Evolutionary conservation across 441 rosid species (phyloP).

Genomic region (Mallotus repandus): DNA sequence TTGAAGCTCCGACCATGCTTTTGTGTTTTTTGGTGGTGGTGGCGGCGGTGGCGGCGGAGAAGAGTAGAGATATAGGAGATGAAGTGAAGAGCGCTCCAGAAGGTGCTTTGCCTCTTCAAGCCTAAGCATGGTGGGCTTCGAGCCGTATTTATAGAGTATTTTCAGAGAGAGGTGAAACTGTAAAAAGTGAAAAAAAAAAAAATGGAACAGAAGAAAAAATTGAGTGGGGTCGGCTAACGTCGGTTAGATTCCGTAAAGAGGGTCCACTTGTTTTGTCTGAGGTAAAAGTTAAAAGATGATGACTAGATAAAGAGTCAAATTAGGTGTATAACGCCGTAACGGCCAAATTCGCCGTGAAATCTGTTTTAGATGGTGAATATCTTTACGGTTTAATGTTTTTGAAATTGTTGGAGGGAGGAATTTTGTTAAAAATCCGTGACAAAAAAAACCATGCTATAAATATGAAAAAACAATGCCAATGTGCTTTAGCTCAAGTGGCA

Average conservation of each 20-base stretch:
- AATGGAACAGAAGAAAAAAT: not conserved
- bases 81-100: constrained; percentile 13
- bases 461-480: too few species aligned
- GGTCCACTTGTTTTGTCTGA: not conserved
- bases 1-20: constrained; percentile 42
- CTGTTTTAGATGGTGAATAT: too few species aligned
- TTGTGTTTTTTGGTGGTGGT: not conserved
- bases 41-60: not conserved
- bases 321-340: not conserved
- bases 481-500: too few species aligned
- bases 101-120: constrained; percentile 43
- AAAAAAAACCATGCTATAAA: too few species aligned
- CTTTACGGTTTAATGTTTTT: too few species aligned
- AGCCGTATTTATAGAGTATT: constrained; percentile 39
- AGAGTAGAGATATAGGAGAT: not conserved
- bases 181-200: too few species aligned
- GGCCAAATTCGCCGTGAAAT: not conserved
- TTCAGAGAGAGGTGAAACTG: not conserved
- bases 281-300: constrained; percentile 1
- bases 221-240: constrained; percentile 8
- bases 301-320: not conserved
- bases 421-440: too few species aligned
- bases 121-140: constrained; percentile 19
- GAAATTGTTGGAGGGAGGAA: too few species aligned
- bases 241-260: constrained; percentile 16